Conservation (phyloP, 768 basidiomycete genomes). For the Gymnopilus junonius region DNA sequence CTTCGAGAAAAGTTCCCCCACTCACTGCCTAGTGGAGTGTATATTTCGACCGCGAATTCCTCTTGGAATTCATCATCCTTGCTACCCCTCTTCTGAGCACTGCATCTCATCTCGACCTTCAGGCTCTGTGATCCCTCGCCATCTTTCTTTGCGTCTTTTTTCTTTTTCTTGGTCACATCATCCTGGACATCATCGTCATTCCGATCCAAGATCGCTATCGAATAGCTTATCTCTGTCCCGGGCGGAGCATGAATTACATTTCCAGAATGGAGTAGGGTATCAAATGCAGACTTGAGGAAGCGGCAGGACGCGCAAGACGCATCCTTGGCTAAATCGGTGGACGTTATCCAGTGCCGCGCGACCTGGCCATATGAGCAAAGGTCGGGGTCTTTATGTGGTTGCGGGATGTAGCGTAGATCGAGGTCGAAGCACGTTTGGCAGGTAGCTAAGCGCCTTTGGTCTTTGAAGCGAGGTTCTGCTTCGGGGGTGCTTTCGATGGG, state of each 20-base stretch:
- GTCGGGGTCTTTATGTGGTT: constrained; percentile 15
- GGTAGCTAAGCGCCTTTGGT: not conserved
- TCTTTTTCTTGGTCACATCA: not conserved
- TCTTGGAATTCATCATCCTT: constrained; percentile 10
- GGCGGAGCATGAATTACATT: not conserved
- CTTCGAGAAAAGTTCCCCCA: not conserved
- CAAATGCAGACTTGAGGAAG: constrained; percentile 14
- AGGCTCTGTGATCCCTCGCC: not conserved
- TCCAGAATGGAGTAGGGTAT: constrained; percentile 9
- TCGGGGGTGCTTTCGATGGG: not conserved
- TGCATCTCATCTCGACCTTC: constrained; percentile 16
- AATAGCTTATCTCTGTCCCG: constrained; percentile 5
- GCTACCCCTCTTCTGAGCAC: not conserved
- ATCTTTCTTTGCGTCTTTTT: not conserved
- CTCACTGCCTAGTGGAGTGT: constrained; percentile 9
- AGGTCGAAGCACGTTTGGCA: constrained; percentile 18
- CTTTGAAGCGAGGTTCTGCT: not conserved
- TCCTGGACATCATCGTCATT: constrained; percentile 4
- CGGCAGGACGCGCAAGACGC: constrained; percentile 10
- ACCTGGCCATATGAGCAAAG: constrained; percentile 16
- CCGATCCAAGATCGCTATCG: constrained; percentile 17
- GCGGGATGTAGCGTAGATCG: constrained; percentile 16
- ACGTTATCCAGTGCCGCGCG: constrained; percentile 15
- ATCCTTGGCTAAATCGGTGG: constrained; percentile 12
- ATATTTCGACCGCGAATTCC: constrained; percentile 19